phyloP scores from a whole-genome alignment of 805 yeast species.

The Metschnikowia drakensbergensis region DNA sequence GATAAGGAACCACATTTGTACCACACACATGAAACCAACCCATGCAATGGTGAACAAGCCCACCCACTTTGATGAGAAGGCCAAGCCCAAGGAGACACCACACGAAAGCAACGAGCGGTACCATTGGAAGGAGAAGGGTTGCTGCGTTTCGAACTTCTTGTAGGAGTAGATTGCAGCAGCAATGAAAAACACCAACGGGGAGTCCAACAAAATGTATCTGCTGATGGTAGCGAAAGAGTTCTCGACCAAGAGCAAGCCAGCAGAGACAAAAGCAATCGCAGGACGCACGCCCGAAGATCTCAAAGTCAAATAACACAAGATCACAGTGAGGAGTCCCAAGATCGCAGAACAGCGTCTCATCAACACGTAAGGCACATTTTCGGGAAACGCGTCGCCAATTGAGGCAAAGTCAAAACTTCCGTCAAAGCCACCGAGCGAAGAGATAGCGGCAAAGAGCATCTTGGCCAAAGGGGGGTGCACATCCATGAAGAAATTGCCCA shows the following conservation, averaged over 20 bases:
- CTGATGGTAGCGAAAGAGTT: constrained; percentile 69
- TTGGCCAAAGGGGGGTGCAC: constrained; percentile 80
- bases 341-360: constrained; percentile 72
- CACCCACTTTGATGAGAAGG: constrained; percentile 78
- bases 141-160: constrained; percentile 62
- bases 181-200: constrained; percentile 74
- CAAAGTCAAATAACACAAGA: constrained; percentile 63
- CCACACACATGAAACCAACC: constrained; percentile 60
- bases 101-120: constrained; percentile 58
- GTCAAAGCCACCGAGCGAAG: constrained; percentile 60
- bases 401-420: constrained; percentile 66
- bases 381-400: constrained; percentile 64
- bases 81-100: constrained; percentile 68
- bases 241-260: constrained; percentile 57
- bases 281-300: constrained; percentile 71
- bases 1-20: constrained; percentile 65
- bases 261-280: constrained; percentile 53
- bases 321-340: constrained; percentile 64
- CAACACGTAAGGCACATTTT: constrained; percentile 54
- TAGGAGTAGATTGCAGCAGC: constrained; percentile 64
- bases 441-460: constrained; percentile 71
- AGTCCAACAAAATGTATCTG: constrained; percentile 69
- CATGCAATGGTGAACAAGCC: constrained; percentile 78
- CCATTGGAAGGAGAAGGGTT: constrained; percentile 58
- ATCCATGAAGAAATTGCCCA: constrained; percentile 64